Evolutionary conservation across 768 basidiomycete genomes (phyloP).

Genomic region (Phylloporus rhodoxanthus): DNA sequence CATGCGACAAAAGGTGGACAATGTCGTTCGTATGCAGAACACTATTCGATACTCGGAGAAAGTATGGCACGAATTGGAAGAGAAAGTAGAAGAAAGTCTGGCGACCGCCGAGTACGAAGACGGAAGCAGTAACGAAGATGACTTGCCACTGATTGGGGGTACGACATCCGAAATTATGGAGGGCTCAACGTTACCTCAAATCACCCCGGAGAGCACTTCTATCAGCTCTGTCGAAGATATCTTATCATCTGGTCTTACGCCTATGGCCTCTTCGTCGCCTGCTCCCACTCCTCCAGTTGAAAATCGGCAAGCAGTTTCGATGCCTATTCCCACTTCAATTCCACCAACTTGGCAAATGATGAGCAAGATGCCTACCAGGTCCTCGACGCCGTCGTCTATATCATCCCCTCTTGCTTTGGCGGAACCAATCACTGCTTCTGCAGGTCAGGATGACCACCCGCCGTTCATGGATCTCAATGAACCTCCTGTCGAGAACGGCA

Average conservation of each 20-base stretch:
- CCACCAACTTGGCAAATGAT: conserved; percentile 37
- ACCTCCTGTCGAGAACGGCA: conserved; percentile 30
- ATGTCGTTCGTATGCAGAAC: conserved; percentile 92
- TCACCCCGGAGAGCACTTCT: conserved; percentile 14
- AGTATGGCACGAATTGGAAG: conserved; percentile 96
- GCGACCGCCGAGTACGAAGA: conserved; percentile 53
- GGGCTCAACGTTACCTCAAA: conserved; percentile 10
- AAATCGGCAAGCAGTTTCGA: conserved; percentile 23
- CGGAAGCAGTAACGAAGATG: conserved; percentile 41
- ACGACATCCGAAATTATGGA: conserved; percentile 21
- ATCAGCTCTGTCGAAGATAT: conserved; percentile 23
- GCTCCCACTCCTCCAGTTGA: conserved; percentile 18
- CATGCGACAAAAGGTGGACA: conserved; percentile 91
- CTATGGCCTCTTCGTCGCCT: conserved; percentile 54
- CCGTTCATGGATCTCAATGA: conserved; percentile 68
- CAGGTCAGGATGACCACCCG: conserved; percentile 52
- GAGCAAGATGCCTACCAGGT: conserved; percentile 59
- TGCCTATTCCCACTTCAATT: conserved; percentile 42
- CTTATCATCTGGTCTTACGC: conserved; percentile 58
- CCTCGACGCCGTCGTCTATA: conserved; percentile 83
- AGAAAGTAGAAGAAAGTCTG: conserved; percentile 68
- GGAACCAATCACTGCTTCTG: conserved; percentile 72
- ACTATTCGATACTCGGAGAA: conserved; percentile 96
- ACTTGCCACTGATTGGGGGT: conserved; percentile 30
- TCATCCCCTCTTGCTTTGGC: conserved; percentile 84